Conservation (phyloP, 441 rosid species). For the Bocquillonia castaneifolia region DNA sequence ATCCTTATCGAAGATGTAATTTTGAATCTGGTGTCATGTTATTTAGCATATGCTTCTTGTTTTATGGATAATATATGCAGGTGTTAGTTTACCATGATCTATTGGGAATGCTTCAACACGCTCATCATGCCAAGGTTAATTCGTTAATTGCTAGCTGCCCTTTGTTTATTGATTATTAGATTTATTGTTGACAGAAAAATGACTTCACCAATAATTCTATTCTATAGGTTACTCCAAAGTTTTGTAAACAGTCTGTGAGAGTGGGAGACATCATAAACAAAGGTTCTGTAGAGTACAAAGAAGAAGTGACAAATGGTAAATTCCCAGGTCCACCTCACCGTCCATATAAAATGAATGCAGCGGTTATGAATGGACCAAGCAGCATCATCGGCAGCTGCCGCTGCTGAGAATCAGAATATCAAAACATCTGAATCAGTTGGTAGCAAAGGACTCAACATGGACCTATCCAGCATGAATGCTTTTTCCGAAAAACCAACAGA, state of each 20-base stretch:
- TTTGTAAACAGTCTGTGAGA: too few species aligned
- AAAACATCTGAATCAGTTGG: constrained; percentile 5
- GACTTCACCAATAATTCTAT: not conserved
- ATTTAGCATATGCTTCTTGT: too few species aligned
- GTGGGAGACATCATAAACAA: constrained; percentile 73
- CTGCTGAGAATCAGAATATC: constrained; percentile 50
- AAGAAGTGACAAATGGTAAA: constrained; percentile 62
- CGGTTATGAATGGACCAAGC: constrained; percentile 56
- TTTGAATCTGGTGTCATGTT: too few species aligned
- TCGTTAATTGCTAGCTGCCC: not conserved
- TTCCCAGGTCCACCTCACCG: too few species aligned
- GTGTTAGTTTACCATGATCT: constrained; percentile 87
- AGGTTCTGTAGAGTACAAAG: constrained; percentile 59
- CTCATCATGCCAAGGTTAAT: constrained; percentile 89
- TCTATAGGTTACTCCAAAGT: constrained; percentile 73
- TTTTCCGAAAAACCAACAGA: too few species aligned
- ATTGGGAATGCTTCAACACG: constrained; percentile 89
- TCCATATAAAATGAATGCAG: constrained; percentile 59
- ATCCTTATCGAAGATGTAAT: too few species aligned
- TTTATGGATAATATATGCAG: too few species aligned
- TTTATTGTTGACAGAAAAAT: constrained; percentile 15
- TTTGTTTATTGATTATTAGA: constrained; percentile 3
- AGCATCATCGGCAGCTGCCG: too few species aligned
- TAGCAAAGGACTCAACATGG: not conserved
- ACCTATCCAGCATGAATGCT: not conserved